Base-by-base conservation (phyloP, 139 green algal genomes). In the Coccomyxa sp. region DNA sequence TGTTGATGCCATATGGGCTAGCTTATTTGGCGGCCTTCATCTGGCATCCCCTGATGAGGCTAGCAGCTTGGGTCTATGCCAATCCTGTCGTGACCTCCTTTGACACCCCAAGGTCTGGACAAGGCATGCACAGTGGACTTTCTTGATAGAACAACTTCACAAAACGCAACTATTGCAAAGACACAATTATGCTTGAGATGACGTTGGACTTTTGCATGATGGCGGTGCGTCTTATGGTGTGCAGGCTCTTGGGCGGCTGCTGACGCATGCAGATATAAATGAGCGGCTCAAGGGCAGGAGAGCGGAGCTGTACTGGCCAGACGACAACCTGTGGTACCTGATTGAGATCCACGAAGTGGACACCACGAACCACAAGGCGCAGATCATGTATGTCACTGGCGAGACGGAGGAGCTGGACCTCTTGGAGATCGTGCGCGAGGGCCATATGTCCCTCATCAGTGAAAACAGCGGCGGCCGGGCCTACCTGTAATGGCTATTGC, bases 241-340 rank as follows among this genome's bases (percentile, higher is more conserved):
- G 71, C 87, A 93, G 85, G 85, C 86, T 9, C 82, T 82, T 0
- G 88, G 91, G 27, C 86, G 91, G 25, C 82, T 91, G 67, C 85
- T 97, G 21, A 91, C 83, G 13, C 27, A 87, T 0, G 78, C 85
- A 13, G 94, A 97, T 84, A 94, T 97, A 71, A 86, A n/a, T 0
- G 80, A 86, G 0, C 82, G 85, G 0, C 86, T 98, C 60, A 83
- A 91, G 80, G 92, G 94, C 14, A 86, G 90, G 28, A 91, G 92
- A 58, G 94, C 93, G 10, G 94, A 98, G 91, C 90, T 98, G 83
- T 96, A 91, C 82, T 98, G 94, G 94, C 93, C 93, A 23, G 90
- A 94, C 74, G 91, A 95, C 87, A 93, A 91, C 77, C 82, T 92
- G 75, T 98, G 94, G 94, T 98, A 97, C 86, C 85, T 97, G 9